Evolutionary conservation across 2,329 filamentous ascomycete genomes (phyloP).

Genomic region (Pseudogymnoascus pannorum): DNA sequence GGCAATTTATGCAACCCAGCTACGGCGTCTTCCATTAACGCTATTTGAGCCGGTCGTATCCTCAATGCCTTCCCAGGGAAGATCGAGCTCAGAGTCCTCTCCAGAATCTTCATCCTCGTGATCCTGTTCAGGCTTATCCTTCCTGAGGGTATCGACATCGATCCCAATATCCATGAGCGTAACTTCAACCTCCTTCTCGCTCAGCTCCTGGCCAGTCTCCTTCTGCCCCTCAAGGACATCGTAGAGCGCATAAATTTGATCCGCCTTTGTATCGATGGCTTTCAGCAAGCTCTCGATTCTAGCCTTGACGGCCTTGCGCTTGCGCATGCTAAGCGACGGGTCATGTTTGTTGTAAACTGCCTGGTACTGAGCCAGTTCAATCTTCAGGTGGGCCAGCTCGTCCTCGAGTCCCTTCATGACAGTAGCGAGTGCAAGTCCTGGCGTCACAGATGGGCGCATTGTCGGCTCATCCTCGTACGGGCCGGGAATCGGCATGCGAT

Average conservation of each 20-base stretch:
- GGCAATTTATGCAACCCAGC: background rate
- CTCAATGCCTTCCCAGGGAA: constrained; percentile 22
- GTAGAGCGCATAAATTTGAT: constrained; percentile 75
- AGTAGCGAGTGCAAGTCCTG: constrained; percentile 52
- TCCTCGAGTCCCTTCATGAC: constrained; percentile 78
- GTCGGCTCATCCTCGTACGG: constrained; percentile 45
- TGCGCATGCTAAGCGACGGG: constrained; percentile 55
- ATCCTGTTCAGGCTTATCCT: background rate
- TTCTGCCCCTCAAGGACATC: constrained; percentile 80
- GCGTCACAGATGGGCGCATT: constrained; percentile 45
- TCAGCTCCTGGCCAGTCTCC: constrained; percentile 54
- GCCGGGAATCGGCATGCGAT: constrained; percentile 41
- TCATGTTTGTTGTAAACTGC: constrained; percentile 59
- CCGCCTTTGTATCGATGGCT: constrained; percentile 63
- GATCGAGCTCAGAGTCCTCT: constrained; percentile 14
- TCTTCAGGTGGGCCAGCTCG: constrained; percentile 69
- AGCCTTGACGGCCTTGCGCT: constrained; percentile 52
- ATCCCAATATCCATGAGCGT: constrained; percentile 48
- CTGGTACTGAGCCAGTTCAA: constrained; percentile 57
- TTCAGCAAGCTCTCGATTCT: constrained; percentile 55
- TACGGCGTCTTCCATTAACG: background rate
- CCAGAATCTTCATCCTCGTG: constrained; percentile 5
- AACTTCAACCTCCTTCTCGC: constrained; percentile 54
- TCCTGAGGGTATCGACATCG: background rate
- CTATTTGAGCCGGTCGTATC: constrained; percentile 13